A percentile compares a stretch with the other conserved stretches of the same genome.
phyloP scores from a whole-genome alignment of 192 early-diverging fungal species.

The Coemansia sp. region DNA sequence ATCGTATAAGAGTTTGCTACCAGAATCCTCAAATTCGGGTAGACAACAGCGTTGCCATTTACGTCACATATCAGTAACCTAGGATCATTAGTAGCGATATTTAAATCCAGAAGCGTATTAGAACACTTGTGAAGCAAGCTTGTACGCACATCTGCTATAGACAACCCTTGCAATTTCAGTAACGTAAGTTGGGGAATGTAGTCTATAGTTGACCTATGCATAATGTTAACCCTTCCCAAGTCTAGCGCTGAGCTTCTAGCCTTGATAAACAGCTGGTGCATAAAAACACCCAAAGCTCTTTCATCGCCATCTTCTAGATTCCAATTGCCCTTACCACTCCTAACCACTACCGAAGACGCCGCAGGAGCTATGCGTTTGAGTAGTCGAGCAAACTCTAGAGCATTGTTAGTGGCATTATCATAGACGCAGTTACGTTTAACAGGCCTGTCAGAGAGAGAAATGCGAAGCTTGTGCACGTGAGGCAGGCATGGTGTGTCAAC shows the following conservation, averaged over 20 bases:
- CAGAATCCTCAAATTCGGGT: constrained; percentile 1
- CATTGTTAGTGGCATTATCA: not conserved
- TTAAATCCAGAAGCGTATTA: not conserved
- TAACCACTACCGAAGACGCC: not conserved
- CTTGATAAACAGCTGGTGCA: not conserved
- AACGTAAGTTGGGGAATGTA: not conserved
- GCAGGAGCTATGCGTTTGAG: not conserved
- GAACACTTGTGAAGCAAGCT: not conserved
- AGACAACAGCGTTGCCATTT: not conserved
- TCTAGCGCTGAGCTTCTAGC: not conserved
- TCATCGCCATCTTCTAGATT: not conserved
- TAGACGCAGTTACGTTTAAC: not conserved
- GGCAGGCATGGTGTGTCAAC: not conserved
- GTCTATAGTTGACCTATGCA: not conserved
- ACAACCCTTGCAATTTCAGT: not conserved
- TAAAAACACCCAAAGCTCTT: not conserved
- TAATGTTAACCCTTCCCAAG: not conserved
- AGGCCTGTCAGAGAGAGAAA: not conserved
- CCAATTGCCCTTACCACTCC: not conserved
- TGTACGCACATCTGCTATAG: not conserved
- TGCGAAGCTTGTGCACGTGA: not conserved
- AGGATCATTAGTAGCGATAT: not conserved
- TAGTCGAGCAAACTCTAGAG: not conserved
- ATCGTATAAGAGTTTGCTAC: not conserved
- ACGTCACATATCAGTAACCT: not conserved